Evolutionary conservation across 2,329 filamentous ascomycete species (phyloP), one percentile per base, ranked within the genome.

Genomic region (Talaromyces piceae): DNA sequence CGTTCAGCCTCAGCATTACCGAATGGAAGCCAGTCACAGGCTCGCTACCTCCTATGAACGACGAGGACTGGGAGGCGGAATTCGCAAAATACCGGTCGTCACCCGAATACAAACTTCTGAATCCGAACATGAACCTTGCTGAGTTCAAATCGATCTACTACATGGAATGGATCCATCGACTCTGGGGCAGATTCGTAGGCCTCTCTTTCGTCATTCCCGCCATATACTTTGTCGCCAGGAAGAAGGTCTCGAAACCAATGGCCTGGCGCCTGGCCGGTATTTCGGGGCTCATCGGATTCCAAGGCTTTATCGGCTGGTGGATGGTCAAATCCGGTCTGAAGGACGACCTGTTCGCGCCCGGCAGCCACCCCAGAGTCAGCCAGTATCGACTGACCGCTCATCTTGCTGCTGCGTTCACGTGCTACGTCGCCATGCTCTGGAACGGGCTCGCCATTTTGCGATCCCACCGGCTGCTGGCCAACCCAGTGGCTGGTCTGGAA

Each of bases 71-170:
- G 93, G 85, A 95, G 60, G 83, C 84, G 57, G 93, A 97, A 64
- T 98, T 97, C 73, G 76, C 83, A 51, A 93, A 94, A 71, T 98
- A 98, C 76, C 85, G 86, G 58, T 82, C 86, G 41, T 95, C 90
- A 18, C 93, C 93, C 56, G 93, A 98, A 71, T 98, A 91, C 74
- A 83, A 87, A 64, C 80, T 90, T 56, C 79, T 98, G 60, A 98
- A 98, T 73, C 86, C 91, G 27, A 82, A 88, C 67, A 98, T 98
- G 93, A 86, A 81, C 27, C 77, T 98, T 51, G 80, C 84, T 53
- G 93, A 98, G 67, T 98, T 97, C 76, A 96, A 97, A 72, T 86
- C 93, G 67, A 98, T 98, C 59, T 98, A 97, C 79, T 98, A 87
- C 70, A 97, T 97, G 93, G 93, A 98, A 76, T 98, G 93, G 93